These are phyloP conservation scores for Salvia rosmarinus DNA, from an alignment of 257 asterid species.

Conservation along the genomic window DNA sequence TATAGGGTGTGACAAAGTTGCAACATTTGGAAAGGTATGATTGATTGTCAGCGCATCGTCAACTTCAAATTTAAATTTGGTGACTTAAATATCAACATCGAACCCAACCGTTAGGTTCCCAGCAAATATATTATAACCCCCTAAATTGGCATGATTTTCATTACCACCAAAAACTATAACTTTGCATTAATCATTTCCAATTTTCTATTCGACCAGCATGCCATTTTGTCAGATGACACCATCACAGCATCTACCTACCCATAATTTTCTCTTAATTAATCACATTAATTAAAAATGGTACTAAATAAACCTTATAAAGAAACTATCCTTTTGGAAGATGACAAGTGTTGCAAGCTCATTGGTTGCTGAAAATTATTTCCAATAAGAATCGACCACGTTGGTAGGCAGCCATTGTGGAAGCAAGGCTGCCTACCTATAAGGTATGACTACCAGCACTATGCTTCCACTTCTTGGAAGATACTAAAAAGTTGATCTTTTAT, in stretches of 20 bases:
- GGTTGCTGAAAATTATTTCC: neutral
- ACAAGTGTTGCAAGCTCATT: neutral
- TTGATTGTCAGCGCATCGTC: neutral
- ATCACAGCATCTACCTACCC: neutral
- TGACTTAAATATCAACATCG: constrained; percentile 1
- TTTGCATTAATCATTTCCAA: neutral
- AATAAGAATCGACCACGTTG: constrained; percentile 31
- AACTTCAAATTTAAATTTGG: neutral
- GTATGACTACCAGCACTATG: constrained; percentile 39
- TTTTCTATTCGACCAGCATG: constrained; percentile 26
- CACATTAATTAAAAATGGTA: too few relatives aligned
- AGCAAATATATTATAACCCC: neutral
- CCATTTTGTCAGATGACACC: neutral
- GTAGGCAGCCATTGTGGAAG: constrained; percentile 22
- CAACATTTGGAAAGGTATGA: neutral
- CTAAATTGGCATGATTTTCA: constrained; percentile 2
- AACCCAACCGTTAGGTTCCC: constrained; percentile 6
- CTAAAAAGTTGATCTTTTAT: neutral
- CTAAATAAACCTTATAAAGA: neutral
- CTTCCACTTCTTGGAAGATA: constrained; percentile 26
- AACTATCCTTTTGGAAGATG: neutral
- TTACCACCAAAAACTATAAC: constrained; percentile 11
- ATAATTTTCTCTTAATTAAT: neutral
- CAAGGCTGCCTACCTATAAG: constrained; percentile 30
- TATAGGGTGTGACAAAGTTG: neutral